phyloP scores from a whole-genome alignment of 495 filamentous ascomycete genomes.

The Saxophila tyrrhenica region DNA sequence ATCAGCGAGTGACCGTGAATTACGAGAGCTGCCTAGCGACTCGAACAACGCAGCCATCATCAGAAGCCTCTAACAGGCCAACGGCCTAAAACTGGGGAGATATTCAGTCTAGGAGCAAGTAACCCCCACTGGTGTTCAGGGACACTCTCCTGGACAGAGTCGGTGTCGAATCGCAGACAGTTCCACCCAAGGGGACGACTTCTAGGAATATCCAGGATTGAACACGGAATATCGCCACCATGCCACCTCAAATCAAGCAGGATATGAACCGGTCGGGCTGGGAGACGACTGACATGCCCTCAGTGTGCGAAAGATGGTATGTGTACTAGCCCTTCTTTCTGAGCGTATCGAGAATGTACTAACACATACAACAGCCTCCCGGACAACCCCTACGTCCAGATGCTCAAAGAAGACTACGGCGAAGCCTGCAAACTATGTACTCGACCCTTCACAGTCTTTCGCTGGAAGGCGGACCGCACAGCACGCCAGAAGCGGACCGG shows the following conservation, averaged over 20 bases:
- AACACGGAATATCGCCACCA: no score
- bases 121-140: no score
- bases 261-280: constrained; percentile 93
- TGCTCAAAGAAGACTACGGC: constrained; percentile 92
- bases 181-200: no score
- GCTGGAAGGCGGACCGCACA: constrained; percentile 84
- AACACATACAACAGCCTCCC: constrained; percentile 46
- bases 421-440: constrained; percentile 77
- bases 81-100: no score
- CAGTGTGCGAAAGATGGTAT: constrained; percentile 39
- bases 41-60: no score
- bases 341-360: constrained; percentile 33
- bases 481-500: constrained; percentile 77
- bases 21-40: no score
- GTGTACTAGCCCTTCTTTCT: neutral
- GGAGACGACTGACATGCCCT: constrained; percentile 80
- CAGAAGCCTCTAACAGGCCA: no score
- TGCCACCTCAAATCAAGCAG: constrained; percentile 76
- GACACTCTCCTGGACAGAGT: no score
- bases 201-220: no score
- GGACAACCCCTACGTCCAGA: constrained; percentile 95
- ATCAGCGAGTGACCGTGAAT: no score
- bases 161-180: no score
- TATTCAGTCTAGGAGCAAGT: no score
- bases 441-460: constrained; percentile 89